Conservation (phyloP, 139 green algal genomes). For the Edaphochlamys debaryana region DNA sequence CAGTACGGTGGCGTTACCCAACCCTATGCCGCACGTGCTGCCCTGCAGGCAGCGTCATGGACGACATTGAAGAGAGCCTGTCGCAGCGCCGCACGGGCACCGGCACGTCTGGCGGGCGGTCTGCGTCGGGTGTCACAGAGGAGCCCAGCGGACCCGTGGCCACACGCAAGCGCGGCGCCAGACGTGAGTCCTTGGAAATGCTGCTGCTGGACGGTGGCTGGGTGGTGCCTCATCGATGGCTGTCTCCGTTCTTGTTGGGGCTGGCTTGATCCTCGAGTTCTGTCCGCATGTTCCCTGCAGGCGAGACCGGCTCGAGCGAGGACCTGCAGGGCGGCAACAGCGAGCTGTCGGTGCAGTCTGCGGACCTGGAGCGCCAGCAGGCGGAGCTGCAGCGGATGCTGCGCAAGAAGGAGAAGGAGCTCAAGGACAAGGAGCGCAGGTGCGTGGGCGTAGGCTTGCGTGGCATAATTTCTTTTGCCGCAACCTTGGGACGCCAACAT, state of each 20-base stretch:
- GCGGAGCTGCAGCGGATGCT: constrained; percentile 12
- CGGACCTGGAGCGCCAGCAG: constrained; percentile 30
- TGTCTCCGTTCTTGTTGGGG: too few species aligned
- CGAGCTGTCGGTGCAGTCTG: constrained; percentile 36
- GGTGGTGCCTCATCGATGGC: too few species aligned
- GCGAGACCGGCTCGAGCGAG: not conserved
- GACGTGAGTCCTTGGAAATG: too few species aligned
- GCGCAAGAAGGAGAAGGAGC: constrained; percentile 17
- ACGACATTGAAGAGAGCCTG: constrained; percentile 20
- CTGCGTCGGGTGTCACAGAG: not conserved
- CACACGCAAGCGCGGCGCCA: too few species aligned
- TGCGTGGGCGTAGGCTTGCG: not conserved
- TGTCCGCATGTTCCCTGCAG: too few species aligned
- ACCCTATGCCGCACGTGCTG: too few species aligned
- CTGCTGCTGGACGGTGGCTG: too few species aligned
- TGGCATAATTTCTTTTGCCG: too few species aligned
- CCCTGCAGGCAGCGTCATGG: constrained; percentile 35
- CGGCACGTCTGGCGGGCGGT: constrained; percentile 20
- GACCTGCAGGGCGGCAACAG: constrained; percentile 15
- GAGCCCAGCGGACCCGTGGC: too few species aligned
- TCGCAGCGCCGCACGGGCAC: constrained; percentile 7
- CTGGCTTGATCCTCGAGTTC: too few species aligned
- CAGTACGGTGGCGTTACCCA: too few species aligned
- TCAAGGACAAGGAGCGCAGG: constrained; percentile 24
- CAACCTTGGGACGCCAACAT: too few species aligned